Evolutionary conservation across 208 protist genomes (phyloP).

Genomic region (Kentomonas sorsogonicus): DNA sequence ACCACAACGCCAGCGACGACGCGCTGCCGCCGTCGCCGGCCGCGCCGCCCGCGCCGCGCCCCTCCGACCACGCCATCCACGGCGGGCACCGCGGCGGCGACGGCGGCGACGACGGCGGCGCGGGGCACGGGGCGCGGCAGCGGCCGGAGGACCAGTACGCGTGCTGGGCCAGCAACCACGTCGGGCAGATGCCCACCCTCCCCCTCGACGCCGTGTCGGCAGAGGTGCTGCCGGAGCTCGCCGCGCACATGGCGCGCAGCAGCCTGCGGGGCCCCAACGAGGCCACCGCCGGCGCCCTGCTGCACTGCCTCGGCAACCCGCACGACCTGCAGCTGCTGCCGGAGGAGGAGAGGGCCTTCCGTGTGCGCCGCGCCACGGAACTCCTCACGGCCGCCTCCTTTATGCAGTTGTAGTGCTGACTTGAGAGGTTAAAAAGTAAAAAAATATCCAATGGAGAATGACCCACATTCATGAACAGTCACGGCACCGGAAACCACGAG

Average conservation of each 20-base stretch:
- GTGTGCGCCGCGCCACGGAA: constrained; percentile 18
- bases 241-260: constrained; percentile 35
- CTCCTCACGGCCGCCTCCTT: constrained; percentile 41
- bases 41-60: too few species aligned
- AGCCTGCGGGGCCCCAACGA: constrained; percentile 26
- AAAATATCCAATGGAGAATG: too few species aligned
- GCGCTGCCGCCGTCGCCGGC: background rate
- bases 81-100: background rate
- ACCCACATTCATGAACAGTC: too few species aligned
- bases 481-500: too few species aligned
- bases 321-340: constrained; percentile 8
- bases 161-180: constrained; percentile 45
- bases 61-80: constrained; percentile 6
- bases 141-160: constrained; percentile 12
- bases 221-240: constrained; percentile 26
- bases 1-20: background rate
- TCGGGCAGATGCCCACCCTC: constrained; percentile 29
- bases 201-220: constrained; percentile 22
- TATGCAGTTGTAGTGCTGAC: constrained; percentile 24
- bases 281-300: constrained; percentile 18
- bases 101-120: background rate
- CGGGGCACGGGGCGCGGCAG: background rate
- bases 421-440: too few species aligned
- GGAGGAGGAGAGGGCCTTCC: constrained; percentile 5
- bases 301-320: constrained; percentile 24